phyloP scores from a whole-genome alignment of 176 grass and related monocot genomes.

The Musa acuminata region DNA sequence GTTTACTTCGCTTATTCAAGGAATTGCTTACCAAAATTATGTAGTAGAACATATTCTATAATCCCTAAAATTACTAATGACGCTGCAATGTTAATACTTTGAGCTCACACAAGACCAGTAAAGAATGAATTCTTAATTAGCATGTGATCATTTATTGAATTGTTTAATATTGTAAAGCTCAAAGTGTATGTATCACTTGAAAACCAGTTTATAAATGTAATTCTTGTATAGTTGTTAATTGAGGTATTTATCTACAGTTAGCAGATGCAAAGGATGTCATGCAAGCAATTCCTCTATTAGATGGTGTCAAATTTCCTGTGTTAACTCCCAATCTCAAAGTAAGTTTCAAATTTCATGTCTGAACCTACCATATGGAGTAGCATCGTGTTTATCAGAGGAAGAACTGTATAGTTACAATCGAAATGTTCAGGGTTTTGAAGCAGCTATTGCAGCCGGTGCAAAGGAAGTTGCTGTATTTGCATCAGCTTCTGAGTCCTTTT shows the following conservation, averaged over 20 bases:
- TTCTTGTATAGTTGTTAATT: conserved; percentile 3
- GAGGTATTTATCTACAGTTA: conserved; percentile 36
- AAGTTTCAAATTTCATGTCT: conserved; percentile 9
- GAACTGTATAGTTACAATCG: background rate
- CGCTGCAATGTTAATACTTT: too few species aligned
- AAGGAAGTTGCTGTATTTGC: conserved; percentile 82
- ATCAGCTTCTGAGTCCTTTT: conserved; percentile 87
- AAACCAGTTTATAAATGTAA: background rate
- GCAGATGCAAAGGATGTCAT: conserved; percentile 92
- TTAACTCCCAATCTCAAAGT: conserved; percentile 95
- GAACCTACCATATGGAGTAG: background rate
- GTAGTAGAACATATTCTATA: too few species aligned
- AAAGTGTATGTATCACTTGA: background rate
- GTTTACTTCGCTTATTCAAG: too few species aligned
- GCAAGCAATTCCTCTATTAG: conserved; percentile 34
- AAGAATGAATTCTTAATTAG: too few species aligned
- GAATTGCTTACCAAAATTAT: too few species aligned
- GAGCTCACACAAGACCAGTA: too few species aligned
- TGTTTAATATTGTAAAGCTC: background rate
- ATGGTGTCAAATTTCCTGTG: conserved; percentile 52
- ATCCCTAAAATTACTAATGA: too few species aligned
- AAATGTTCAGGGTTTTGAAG: conserved; percentile 66
- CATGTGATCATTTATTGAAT: too few species aligned
- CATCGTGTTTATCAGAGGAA: conserved; percentile 1
- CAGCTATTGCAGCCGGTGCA: conserved; percentile 67